A percentile compares a stretch with the other conserved stretches of the same genome.
Conservation (phyloP, 2,329 filamentous ascomycete species). For the Cordyceps cicadae region DNA sequence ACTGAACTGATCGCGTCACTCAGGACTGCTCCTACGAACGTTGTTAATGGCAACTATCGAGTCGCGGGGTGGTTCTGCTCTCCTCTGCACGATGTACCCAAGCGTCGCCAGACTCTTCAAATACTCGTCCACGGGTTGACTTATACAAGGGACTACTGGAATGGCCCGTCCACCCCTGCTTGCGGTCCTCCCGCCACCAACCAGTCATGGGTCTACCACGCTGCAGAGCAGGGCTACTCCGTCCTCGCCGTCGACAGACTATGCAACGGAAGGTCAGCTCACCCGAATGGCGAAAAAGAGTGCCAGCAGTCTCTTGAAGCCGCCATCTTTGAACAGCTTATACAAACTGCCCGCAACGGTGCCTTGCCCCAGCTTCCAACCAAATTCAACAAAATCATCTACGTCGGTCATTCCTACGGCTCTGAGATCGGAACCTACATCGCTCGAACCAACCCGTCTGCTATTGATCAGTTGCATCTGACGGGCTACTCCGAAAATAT, state of each 20-base stretch:
- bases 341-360: background rate
- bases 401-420: conserved; percentile 9
- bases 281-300: background rate
- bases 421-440: background rate
- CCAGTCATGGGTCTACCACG: conserved; percentile 6
- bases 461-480: background rate
- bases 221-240: conserved; percentile 6
- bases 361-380: background rate
- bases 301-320: conserved; percentile 5
- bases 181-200: background rate
- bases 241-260: conserved; percentile 9
- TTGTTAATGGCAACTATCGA: background rate
- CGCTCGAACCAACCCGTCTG: background rate
- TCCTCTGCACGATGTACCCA: background rate
- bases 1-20: background rate
- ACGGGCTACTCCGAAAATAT: background rate
- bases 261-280: conserved; percentile 2
- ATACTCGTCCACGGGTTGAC: conserved; percentile 2
- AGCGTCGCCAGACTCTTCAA: background rate
- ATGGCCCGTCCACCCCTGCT: background rate
- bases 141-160: conserved; percentile 4
- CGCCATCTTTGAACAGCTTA: background rate
- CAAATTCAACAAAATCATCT: conserved; percentile 3
- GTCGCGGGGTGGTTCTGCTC: background rate
- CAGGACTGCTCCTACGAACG: background rate